These are phyloP conservation scores for Monosporozyma aquatica DNA, from an alignment of 805 yeast genomes.

Conservation along the genomic window DNA sequence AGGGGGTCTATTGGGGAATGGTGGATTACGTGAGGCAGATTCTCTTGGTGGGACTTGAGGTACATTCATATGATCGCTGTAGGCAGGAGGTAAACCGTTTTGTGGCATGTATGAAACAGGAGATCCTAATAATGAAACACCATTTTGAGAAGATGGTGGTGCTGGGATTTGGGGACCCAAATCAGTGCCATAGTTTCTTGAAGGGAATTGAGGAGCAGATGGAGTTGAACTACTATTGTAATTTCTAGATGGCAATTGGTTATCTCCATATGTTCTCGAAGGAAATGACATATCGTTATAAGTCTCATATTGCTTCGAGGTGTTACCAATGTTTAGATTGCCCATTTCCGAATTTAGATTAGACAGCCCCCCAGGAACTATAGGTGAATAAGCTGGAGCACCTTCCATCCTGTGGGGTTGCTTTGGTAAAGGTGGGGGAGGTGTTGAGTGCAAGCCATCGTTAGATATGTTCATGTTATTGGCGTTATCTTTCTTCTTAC, in stretches of 20 bases:
- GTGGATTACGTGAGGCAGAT: slow-evolving; percentile 13
- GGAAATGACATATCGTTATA: not conserved
- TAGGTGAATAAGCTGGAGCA: not conserved
- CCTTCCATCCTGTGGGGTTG: slow-evolving; percentile 2
- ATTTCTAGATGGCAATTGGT: slow-evolving; percentile 1
- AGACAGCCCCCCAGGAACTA: not conserved
- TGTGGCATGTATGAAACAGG: not conserved
- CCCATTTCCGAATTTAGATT: not conserved
- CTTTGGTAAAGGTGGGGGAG: slow-evolving; percentile 9
- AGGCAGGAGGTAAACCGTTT: not conserved
- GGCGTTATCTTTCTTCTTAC: not conserved
- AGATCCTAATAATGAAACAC: not conserved
- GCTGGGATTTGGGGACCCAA: not conserved
- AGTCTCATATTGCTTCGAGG: not conserved
- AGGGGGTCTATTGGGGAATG: not conserved
- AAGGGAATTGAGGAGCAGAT: slow-evolving; percentile 6
- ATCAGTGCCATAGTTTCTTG: slow-evolving; percentile 1
- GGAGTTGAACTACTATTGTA: not conserved
- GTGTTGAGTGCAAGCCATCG: not conserved
- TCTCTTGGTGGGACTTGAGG: slow-evolving; percentile 2
- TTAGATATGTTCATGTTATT: too few relatives aligned
- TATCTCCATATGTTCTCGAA: not conserved
- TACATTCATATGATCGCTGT: not conserved
- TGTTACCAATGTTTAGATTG: not conserved
- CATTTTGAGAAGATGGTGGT: not conserved